Conservation (phyloP, 345 rosid genomes). For the Luvunga scandens region DNA sequence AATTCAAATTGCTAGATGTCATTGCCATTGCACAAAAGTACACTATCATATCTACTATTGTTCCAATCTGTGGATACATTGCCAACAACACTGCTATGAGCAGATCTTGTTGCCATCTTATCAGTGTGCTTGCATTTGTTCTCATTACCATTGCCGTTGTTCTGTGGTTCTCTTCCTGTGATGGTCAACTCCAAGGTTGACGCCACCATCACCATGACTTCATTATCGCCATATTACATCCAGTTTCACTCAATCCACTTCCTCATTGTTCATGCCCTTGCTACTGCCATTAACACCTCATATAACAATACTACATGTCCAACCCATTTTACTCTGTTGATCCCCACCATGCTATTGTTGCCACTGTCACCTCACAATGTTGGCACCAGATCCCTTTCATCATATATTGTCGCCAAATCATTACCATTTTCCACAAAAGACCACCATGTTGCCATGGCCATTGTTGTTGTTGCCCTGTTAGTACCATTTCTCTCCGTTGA, state of each 20-base stretch:
- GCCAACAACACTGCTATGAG: too few species aligned
- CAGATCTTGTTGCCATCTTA: background rate
- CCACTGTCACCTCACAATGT: background rate
- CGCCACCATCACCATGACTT: background rate
- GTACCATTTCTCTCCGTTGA: background rate
- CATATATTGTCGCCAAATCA: background rate
- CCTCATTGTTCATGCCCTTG: background rate
- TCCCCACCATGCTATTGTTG: background rate
- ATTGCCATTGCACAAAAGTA: background rate
- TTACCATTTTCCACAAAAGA: too few species aligned
- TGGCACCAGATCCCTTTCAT: background rate
- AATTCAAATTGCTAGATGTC: background rate
- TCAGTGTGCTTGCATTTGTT: background rate
- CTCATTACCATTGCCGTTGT: background rate
- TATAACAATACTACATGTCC: background rate
- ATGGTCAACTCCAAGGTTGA: background rate
- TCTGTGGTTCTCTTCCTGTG: background rate
- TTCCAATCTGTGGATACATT: background rate
- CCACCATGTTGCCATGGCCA: background rate
- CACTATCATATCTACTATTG: background rate
- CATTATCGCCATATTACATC: background rate
- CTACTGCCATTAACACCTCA: background rate
- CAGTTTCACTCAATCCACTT: background rate
- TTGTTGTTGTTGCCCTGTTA: background rate
- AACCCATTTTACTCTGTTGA: too few species aligned